Evolutionary conservation across 129 eudicot genomes (phyloP).

Genomic region (Artemisia annua): DNA sequence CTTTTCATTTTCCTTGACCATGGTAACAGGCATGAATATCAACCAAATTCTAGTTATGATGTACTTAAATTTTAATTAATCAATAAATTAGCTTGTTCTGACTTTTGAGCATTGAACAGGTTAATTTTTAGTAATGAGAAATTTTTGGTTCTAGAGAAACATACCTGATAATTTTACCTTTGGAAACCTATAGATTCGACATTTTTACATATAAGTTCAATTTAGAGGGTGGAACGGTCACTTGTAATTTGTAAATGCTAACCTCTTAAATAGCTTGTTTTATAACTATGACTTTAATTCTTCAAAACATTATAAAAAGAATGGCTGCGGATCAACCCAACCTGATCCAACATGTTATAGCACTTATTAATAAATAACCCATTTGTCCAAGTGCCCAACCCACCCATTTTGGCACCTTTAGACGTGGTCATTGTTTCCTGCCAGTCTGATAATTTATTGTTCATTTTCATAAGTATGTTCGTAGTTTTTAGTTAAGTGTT

Average conservation of each 20-base stretch:
- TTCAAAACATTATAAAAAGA: too few relatives aligned
- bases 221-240: too few relatives aligned
- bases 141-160: not conserved
- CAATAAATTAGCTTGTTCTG: not conserved
- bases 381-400: too few relatives aligned
- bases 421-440: not conserved
- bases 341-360: too few relatives aligned
- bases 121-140: not conserved
- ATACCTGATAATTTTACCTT: not conserved
- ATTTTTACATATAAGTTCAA: not conserved
- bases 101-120: not conserved
- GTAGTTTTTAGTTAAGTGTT: not conserved
- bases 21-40: not conserved
- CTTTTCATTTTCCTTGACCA: not conserved
- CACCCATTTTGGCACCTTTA: not conserved
- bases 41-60: not conserved
- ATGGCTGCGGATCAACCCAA: too few relatives aligned
- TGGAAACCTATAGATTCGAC: not conserved
- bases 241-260: too few relatives aligned
- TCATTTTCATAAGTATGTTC: not conserved
- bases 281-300: too few relatives aligned
- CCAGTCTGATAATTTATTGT: not conserved
- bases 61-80: not conserved
- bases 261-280: too few relatives aligned
- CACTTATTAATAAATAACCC: too few relatives aligned